phyloP scores from a whole-genome alignment of 2,329 filamentous ascomycete species.

The Tothia fuscella region DNA sequence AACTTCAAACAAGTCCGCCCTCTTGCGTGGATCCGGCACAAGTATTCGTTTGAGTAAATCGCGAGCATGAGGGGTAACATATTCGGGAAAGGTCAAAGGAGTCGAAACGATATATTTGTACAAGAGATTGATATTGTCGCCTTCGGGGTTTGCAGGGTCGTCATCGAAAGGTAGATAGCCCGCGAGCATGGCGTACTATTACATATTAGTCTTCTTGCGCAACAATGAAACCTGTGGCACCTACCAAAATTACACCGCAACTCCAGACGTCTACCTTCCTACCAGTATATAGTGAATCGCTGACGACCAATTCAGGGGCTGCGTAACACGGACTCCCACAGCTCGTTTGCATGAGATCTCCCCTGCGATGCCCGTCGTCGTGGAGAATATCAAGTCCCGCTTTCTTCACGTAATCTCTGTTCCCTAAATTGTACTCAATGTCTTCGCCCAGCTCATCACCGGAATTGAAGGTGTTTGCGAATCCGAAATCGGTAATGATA shows the following conservation, averaged over 20 bases:
- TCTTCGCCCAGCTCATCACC: constrained; percentile 79
- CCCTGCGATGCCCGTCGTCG: constrained; percentile 63
- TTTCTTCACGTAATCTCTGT: constrained; percentile 79
- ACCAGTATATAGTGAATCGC: constrained; percentile 92
- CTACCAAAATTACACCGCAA: constrained; percentile 92
- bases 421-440: constrained; percentile 74
- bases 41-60: constrained; percentile 87
- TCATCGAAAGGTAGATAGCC: constrained; percentile 97
- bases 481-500: constrained; percentile 98
- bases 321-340: constrained; percentile 98
- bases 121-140: constrained; percentile 95
- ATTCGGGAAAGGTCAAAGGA: constrained; percentile 94
- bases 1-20: constrained; percentile 93
- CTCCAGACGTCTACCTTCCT: constrained; percentile 99
- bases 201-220: constrained; percentile 6
- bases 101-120: constrained; percentile 99
- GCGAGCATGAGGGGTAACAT: constrained; percentile 90
- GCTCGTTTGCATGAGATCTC: constrained; percentile 97
- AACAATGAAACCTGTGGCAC: constrained; percentile 24
- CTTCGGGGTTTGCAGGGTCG: constrained; percentile 94
- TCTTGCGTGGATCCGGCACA: constrained; percentile 86
- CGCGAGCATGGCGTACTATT: constrained; percentile 92
- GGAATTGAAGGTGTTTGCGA: constrained; percentile 93
- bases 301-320: constrained; percentile 91
- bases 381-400: constrained; percentile 73